Conservation (phyloP, 306 rosid genomes). For the Cercis canadensis region DNA sequence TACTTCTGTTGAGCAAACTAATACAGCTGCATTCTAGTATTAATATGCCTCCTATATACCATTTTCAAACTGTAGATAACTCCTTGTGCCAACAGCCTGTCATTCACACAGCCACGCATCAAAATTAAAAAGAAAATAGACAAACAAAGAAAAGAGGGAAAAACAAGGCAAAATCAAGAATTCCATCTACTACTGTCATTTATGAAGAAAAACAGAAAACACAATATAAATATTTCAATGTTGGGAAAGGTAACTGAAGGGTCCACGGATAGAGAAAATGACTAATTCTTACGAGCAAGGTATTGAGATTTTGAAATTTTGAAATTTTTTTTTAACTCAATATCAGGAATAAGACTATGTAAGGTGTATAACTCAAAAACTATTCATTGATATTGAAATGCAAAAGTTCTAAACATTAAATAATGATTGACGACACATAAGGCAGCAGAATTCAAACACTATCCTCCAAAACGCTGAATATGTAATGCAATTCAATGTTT, state of each 20-base stretch:
- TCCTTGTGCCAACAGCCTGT: constrained; percentile 32
- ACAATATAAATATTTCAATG: not conserved
- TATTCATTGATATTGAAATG: not conserved
- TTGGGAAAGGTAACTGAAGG: not conserved
- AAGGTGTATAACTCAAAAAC: not conserved
- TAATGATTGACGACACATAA: not conserved
- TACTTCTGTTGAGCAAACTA: constrained; percentile 15
- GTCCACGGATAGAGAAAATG: not conserved
- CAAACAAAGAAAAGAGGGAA: not conserved
- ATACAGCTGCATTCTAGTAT: constrained; percentile 6
- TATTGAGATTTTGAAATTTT: not conserved
- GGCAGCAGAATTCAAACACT: not conserved
- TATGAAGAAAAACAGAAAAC: constrained; percentile 19
- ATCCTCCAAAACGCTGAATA: not conserved
- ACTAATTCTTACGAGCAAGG: too few species aligned
- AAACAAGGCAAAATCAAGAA: constrained; percentile 13
- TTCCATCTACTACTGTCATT: constrained; percentile 6
- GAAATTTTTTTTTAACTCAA: too few species aligned
- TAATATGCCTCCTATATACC: constrained; percentile 1
- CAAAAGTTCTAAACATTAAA: not conserved
- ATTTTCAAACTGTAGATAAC: constrained; percentile 24
- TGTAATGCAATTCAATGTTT: constrained; percentile 26
- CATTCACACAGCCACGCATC: constrained; percentile 34
- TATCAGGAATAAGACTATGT: not conserved
- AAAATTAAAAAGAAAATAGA: not conserved